Base-by-base conservation (phyloP, 208 protist species). In the Crithidia expoeki region DNA sequence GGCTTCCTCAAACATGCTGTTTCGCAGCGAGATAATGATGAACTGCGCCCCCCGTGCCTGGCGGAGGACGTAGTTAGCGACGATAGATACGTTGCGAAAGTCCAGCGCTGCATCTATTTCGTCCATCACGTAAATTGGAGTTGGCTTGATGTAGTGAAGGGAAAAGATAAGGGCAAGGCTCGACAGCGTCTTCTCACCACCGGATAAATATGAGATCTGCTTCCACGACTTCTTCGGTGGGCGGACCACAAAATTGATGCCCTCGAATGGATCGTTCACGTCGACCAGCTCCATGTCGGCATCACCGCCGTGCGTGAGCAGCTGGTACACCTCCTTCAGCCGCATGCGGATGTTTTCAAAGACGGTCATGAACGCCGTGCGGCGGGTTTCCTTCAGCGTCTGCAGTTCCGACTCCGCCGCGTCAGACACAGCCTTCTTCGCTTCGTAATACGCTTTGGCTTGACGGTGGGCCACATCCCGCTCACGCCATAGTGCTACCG, bases 61-160 rank as follows among this genome's bases (percentile, higher is more conserved):
- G 34, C 98, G 96, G 64, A 99, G 94, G 21, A 99, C 96, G 86
- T 99, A 99, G 78, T 99, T 97, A 27, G 98, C 98, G 17, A 99
- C 97, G 69, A 99, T 99, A 16, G 97, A 99, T 7, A 98, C 94
- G 78, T 99, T 99, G 33, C 96, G 90, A 81, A 99, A 99, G 80
- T 99, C 99, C 9, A 99, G 89, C 5, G 99, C 99, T 10, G 99
- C 99, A 82, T 99, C 99, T 68, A 99, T 99, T 83, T 99, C 99
- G 86, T 99, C 99, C 99, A 99, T 99, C 44, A 99, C 97, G 85
- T 99, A 99, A 38, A 99, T 95, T 1, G 98, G 98, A n/a, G 98
- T 99, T 11, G 98, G 98, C 79, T 99, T 99, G 83, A 98, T 99
- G 81, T 99, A 94, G 82, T 99, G 99, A 17, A 99, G 93, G 21